Evolutionary conservation across 805 yeast species (phyloP).

Genomic region (Nakazawaea holstii): DNA sequence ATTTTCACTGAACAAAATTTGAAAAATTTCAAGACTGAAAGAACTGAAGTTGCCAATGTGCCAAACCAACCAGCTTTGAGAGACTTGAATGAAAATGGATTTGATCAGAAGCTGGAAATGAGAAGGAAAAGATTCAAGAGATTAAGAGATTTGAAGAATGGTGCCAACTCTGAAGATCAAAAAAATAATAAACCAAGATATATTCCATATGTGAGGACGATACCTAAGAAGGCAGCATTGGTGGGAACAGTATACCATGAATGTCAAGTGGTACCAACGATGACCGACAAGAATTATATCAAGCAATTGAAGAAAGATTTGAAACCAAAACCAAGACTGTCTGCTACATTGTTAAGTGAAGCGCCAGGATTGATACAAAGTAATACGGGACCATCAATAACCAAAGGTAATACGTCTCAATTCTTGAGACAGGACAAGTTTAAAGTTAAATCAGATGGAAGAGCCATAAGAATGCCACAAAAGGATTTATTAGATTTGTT

Average conservation of each 20-base stretch:
- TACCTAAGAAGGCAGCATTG: slow-evolving; percentile 81
- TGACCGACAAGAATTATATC: slow-evolving; percentile 50
- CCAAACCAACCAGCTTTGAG: slow-evolving; percentile 47
- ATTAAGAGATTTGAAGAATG: slow-evolving; percentile 6
- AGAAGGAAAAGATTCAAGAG: slow-evolving; percentile 7
- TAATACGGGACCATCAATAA: slow-evolving; percentile 79
- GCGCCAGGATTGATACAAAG: slow-evolving; percentile 86
- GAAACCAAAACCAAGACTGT: slow-evolving; percentile 53
- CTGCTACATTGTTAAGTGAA: slow-evolving; percentile 67
- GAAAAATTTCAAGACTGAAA: slow-evolving; percentile 45
- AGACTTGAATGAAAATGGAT: slow-evolving; percentile 29
- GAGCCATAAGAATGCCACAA: slow-evolving; percentile 92
- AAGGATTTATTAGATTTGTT: slow-evolving; percentile 84
- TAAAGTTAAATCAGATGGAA: slow-evolving; percentile 53
- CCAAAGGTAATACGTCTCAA: slow-evolving; percentile 58
- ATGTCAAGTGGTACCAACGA: slow-evolving; percentile 80
- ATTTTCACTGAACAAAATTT: slow-evolving; percentile 85
- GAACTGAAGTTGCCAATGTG: slow-evolving; percentile 45
- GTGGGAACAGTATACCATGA: slow-evolving; percentile 90
- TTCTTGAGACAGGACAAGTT: slow-evolving; percentile 56
- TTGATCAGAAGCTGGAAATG: slow-evolving; percentile 13
- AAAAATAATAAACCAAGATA: slow-evolving; percentile 28
- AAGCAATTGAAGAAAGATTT: slow-evolving; percentile 53
- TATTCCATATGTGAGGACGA: slow-evolving; percentile 81
- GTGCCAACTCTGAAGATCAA: background rate